phyloP scores from a whole-genome alignment of 768 basidiomycete species.

The Kwoniella pini region DNA sequence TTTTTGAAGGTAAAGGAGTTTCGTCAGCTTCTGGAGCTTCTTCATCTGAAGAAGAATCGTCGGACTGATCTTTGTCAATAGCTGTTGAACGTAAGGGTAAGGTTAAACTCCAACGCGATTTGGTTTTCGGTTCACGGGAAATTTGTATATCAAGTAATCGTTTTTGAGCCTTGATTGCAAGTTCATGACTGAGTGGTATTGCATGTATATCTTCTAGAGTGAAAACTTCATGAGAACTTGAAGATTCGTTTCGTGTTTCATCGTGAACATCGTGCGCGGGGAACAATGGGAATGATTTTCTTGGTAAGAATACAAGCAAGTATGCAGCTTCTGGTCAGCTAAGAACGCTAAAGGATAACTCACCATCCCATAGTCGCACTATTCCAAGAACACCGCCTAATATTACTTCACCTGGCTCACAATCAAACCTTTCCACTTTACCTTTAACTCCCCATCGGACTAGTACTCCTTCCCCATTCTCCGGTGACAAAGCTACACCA shows the following conservation, averaged over 20 bases:
- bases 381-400: conserved; percentile 50
- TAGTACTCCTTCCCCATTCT: conserved; percentile 25
- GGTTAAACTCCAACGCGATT: conserved; percentile 19
- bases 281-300: conserved; percentile 25
- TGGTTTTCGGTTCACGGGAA: conserved; percentile 16
- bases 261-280: conserved; percentile 23
- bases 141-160: conserved; percentile 19
- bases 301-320: conserved; percentile 43
- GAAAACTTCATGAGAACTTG: conserved; percentile 33
- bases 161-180: conserved; percentile 23
- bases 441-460: conserved; percentile 46
- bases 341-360: neutral
- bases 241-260: conserved; percentile 19
- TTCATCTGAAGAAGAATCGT: conserved; percentile 12
- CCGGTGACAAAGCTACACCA: conserved; percentile 33
- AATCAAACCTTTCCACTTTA: conserved; percentile 23
- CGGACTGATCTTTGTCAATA: neutral
- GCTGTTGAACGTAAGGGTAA: conserved; percentile 1
- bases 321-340: conserved; percentile 36
- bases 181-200: conserved; percentile 33
- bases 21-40: conserved; percentile 33
- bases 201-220: conserved; percentile 42
- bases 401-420: conserved; percentile 20
- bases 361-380: conserved; percentile 48
- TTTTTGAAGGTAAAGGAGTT: conserved; percentile 12